A percentile compares a stretch with the other conserved stretches of the same genome.
phyloP scores from a whole-genome alignment of 768 basidiomycete genomes.

The Leccinellum luteum region DNA sequence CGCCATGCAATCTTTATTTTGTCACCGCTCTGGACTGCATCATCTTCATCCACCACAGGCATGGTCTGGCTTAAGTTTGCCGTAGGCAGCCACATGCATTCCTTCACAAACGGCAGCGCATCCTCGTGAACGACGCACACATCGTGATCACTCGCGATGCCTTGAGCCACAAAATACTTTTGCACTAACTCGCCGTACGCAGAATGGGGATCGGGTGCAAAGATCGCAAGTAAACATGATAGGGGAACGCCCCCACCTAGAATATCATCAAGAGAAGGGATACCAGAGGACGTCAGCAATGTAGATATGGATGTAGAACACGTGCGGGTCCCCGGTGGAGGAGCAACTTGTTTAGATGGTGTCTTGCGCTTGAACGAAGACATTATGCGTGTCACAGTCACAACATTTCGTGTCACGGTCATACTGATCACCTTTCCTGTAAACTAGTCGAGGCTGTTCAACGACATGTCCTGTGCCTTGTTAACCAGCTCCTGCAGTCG shows the following conservation, averaged over 20 bases:
- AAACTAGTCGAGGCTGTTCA: slow-evolving; percentile 30
- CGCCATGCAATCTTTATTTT: slow-evolving; percentile 97
- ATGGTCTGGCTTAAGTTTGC: slow-evolving; percentile 10
- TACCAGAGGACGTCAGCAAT: slow-evolving; percentile 75
- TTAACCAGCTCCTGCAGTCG: slow-evolving; percentile 13
- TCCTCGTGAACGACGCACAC: slow-evolving; percentile 65
- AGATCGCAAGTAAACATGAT: slow-evolving; percentile 65
- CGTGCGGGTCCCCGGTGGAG: slow-evolving; percentile 52
- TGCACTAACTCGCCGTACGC: slow-evolving; percentile 82
- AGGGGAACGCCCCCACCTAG: slow-evolving; percentile 90
- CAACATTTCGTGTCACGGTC: slow-evolving; percentile 2
- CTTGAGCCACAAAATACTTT: slow-evolving; percentile 89
- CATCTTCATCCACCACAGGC: slow-evolving; percentile 32
- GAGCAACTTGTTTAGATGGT: slow-evolving; percentile 41
- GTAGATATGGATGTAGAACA: slow-evolving; percentile 58
- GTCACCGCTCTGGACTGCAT: slow-evolving; percentile 40
- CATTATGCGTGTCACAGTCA: slow-evolving; percentile 40
- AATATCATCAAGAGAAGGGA: slow-evolving; percentile 92
- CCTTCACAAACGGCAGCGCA: slow-evolving; percentile 55
- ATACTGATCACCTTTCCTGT: not conserved
- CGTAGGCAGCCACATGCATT: slow-evolving; percentile 77
- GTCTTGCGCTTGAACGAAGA: slow-evolving; percentile 78
- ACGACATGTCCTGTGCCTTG: slow-evolving; percentile 15
- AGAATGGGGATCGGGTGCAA: slow-evolving; percentile 85
- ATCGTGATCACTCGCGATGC: slow-evolving; percentile 67